Base-by-base conservation (phyloP, 371 early-diverging fungal species). In the Apophysomyces sp. region DNA sequence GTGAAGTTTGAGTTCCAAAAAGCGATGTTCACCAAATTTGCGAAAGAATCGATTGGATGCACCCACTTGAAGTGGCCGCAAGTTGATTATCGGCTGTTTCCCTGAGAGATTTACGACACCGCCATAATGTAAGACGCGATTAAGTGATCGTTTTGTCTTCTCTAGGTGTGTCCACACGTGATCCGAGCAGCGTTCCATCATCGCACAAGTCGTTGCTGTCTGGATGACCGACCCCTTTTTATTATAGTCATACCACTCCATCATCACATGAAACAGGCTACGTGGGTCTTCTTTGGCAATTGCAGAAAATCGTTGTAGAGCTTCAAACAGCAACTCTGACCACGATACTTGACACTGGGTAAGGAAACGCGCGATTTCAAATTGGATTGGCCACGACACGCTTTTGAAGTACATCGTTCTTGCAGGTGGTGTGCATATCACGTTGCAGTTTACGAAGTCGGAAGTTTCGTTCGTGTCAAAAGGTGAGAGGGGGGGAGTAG, bases 41-140 rank as follows among this genome's bases (percentile, higher is more conserved):
- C 79, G 72, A 57, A 76, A 78, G 41, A 78, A 68, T 0, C 79
- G 68, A 36, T 78, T 78, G 27, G 79, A 78, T 0, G 76, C 70
- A 13, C 63, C 62, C 8, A 76, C 58, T 30, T 64, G 66, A 5
- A 76, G 74, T 2, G 74, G 58, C 27, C 71, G 55, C 2, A 78
- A 29, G 0, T 39, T 32, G 18, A 78, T 68, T 4, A 4, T 29
- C 0, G 74, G 79, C 2, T 37, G 57, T 28, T 63, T 51, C 12
- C 18, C 28, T 9, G 18, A 13, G 8, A 62, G 24, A 6, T 57
- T 62, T n/a, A 78, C 52, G 28, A 71, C 26, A 0, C 59, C 75
- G 18, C 68, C 57, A 39, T 65, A 78, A 39, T 73, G 78, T 9
- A 78, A 62, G 58, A 61, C 65, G 15, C 78, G 53, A 32, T 16